phyloP scores from a whole-genome alignment of 495 filamentous ascomycete species.

The Penicillium verhagenii region DNA sequence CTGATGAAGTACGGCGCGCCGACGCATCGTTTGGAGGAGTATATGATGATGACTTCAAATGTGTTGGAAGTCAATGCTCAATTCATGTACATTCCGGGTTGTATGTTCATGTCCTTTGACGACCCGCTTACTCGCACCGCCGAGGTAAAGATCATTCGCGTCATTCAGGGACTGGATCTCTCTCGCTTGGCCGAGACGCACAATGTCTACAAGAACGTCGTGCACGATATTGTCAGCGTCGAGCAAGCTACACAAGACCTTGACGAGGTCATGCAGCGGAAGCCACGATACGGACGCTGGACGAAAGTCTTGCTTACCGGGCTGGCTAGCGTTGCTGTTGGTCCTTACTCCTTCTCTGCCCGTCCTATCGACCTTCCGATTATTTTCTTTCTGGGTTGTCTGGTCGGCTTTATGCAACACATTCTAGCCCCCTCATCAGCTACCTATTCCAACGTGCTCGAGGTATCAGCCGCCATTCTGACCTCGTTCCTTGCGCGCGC shows the following conservation, averaged over 20 bases:
- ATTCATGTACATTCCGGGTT: conserved; percentile 86
- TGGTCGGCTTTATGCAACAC: conserved; percentile 78
- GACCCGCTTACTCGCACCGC: conserved; percentile 82
- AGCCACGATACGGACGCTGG: conserved; percentile 57
- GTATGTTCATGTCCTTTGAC: conserved; percentile 93
- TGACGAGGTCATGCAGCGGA: conserved; percentile 58
- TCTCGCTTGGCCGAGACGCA: conserved; percentile 79
- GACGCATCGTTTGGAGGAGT: conserved; percentile 73
- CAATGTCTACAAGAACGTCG: conserved; percentile 85
- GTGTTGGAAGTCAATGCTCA: conserved; percentile 85
- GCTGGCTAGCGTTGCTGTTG: conserved; percentile 72
- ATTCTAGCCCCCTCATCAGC: conserved; percentile 74
- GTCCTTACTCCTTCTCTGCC: conserved; percentile 83
- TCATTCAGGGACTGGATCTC: conserved; percentile 72
- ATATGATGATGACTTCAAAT: conserved; percentile 83
- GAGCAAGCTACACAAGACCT: conserved; percentile 72
- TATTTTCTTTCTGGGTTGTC: conserved; percentile 76
- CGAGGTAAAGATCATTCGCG: conserved; percentile 81
- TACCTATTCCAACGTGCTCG: conserved; percentile 77
- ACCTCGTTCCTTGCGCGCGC: conserved; percentile 81
- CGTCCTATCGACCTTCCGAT: conserved; percentile 82
- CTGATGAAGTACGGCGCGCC: conserved; percentile 80
- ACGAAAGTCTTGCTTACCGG: conserved; percentile 72
- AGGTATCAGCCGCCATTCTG: conserved; percentile 76
- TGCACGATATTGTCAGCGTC: conserved; percentile 79